Base-by-base conservation (phyloP, 345 rosid genomes). In the Trapa bicornis region DNA sequence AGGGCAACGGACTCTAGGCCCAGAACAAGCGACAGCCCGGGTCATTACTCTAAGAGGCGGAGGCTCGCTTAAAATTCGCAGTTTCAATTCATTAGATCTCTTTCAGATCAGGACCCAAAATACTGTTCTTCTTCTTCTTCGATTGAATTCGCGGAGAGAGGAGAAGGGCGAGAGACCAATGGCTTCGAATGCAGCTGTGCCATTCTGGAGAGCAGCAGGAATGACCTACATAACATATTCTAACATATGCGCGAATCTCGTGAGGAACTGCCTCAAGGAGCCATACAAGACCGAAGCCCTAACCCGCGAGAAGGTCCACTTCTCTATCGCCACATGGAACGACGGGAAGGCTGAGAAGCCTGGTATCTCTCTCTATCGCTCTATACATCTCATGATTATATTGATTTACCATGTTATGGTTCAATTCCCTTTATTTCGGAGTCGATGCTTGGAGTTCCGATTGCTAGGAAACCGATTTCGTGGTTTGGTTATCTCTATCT, bases 191-290 rank as follows among this genome's bases (percentile, higher is more conserved):
- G 96, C 86, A 72, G 96, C 96, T 58, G 91, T 75, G 68, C 96
- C 97, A 37, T 88, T 88, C 69, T 91, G 97, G 97, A 89, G 96
- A 61, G 81, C 97, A 58, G 91, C 93, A 4, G 97, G 97, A 50
- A 91, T 91, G 96, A 91, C 96, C 0, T 91, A 91, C 68, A 79
- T 87, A 15, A 80, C 83, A 0, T 88, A 91, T 68, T 91, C 96
- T 0, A 91, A 88, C 83, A 83, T 91, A 15, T 91, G 97, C 33
- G 93, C 93, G 1, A 88, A 78, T 65, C 80, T 88, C n/a, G 86
- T 88, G 32, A 79, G 97, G 80, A 87, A 87, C 63, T 88, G 93
- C 76, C 89, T 91, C 69, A 88, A 84, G 74, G 93, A 88, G 68
- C 93, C 97, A 1, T 66, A 73, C 85, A 84, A 73, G 72, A 61